Evolutionary conservation across 2,329 filamentous ascomycete species (phyloP), one percentile per base, ranked within the genome.

Genomic region (Alternaria panax): DNA sequence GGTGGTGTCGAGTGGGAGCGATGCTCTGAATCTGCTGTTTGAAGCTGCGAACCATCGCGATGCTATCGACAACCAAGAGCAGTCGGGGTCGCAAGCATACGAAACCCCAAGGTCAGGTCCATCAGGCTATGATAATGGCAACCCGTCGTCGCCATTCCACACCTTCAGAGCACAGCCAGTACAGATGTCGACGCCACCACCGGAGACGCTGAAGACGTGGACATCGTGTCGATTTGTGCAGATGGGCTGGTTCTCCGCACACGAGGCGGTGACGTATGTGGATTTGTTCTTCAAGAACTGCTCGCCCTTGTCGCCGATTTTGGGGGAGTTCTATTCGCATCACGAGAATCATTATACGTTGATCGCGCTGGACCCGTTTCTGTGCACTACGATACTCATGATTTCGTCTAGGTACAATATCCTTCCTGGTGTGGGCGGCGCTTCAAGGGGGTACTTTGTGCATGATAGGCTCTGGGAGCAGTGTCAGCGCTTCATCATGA

Each of bases 181-280:
- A 53, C 76, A 75, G 45, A 78, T 78, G 66, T 78, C 77, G 11
- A 73, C 74, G 11, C 74, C 75, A 11, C 76, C 74, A 4, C 72
- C 72, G n/a, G 75, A 77, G 48, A 80, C 80, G 9, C 72, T 84
- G 32, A 75, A 77, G 51, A 68, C 81, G 18, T 85, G 83, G 83
- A 81, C 82, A 16, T 72, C 78, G 4, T 84, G 82, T 65, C 80
- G 83, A 0, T 86, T 85, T 64, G 83, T 85, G 18, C 81, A 81
- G 57, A 84, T 85, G 82, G 84, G 84, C 0, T 86, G 83, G 83
- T 82, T 86, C 54, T 82, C 83, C 0, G 83, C 84, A 3, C 78
- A 81, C 54, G 84, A 86, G 66, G 84, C 83, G 9, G 79, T 86
- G 1, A 83, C 80, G 1, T 84, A 85, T 55, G 75, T 86, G 45